Base-by-base conservation (phyloP, 352 stramenopile genomes). In the Phytophthora sansomeana region DNA sequence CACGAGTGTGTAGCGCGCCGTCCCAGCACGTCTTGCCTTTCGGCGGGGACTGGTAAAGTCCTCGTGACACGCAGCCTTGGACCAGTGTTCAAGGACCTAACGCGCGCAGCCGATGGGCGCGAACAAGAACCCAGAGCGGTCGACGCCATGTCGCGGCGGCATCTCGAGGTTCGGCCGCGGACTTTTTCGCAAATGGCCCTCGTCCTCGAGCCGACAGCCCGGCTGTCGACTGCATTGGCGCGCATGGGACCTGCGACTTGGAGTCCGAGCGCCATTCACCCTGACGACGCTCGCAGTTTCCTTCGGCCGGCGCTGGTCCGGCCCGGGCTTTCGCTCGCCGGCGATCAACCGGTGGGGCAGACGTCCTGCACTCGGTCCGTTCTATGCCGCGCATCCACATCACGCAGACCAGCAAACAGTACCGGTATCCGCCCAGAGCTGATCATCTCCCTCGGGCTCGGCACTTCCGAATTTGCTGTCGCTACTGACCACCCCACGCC, bases 391-490 rank as follows among this genome's bases (percentile, higher is more conserved):
- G 59, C 42, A 67, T 67, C 50, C 50, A 44, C 38, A 44, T 44
- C 38, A 44, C 38, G 38, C 38, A 44, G 38, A 44, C 38, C 38
- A 44, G 38, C 38, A 44, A 14, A 41, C 35, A 41, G 35, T 41
- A 41, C 17, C 35, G 6, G 33, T n/a, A n/a, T n/a, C n/a, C 32
- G 32, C 32, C 32, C 32, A 36, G 28, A 42, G 24, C 43, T n/a
- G 60, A n/a, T n/a, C 28, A 61, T 36, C 43, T 35, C 41, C 28
- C 8, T 46, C 16, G 13, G 32, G 21, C 4, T 32, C 57, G 29
- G 62, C 71, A 78, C 57, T 78, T 75, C 46, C 71, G 57, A 78
- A 70, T 75, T 78, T 67, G 66, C 62, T 67, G 61, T 69, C 61
- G 65, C 73, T 65, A 66, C 69, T 46, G 66, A 69, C 60, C n/a